Conservation (phyloP, 1,284 basidiomycete species). For the Kwoniella shivajii region DNA sequence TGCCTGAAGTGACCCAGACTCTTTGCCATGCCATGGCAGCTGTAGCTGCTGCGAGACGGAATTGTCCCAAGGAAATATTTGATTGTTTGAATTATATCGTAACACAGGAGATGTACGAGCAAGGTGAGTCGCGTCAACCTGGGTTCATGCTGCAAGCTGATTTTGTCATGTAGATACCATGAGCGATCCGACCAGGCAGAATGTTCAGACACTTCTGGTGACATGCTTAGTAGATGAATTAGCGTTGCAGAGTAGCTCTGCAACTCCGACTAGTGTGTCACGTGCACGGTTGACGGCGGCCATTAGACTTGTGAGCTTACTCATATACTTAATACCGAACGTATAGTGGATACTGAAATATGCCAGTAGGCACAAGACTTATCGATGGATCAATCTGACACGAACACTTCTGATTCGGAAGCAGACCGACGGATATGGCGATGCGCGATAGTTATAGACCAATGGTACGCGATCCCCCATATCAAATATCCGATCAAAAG, state of each 20-base stretch:
- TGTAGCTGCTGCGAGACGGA: slow-evolving; percentile 27
- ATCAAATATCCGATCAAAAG: neutral
- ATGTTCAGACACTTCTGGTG: slow-evolving; percentile 29
- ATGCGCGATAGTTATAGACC: slow-evolving; percentile 29
- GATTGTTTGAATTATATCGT: slow-evolving; percentile 25
- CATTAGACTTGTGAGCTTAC: slow-evolving; percentile 22
- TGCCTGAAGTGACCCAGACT: slow-evolving; percentile 14
- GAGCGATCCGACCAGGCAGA: slow-evolving; percentile 23
- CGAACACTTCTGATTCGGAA: neutral
- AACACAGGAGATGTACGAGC: slow-evolving; percentile 21
- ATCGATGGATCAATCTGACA: slow-evolving; percentile 14
- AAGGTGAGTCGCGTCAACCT: slow-evolving; percentile 15
- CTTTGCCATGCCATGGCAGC: slow-evolving; percentile 31
- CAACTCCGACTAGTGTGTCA: slow-evolving; percentile 18
- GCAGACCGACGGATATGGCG: slow-evolving; percentile 25
- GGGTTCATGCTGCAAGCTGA: neutral
- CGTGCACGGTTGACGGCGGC: slow-evolving; percentile 25
- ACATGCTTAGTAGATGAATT: slow-evolving; percentile 33
- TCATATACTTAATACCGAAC: neutral
- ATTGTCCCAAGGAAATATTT: slow-evolving; percentile 31
- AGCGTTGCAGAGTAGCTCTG: slow-evolving; percentile 17
- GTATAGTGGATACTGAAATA: neutral
- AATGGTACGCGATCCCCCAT: slow-evolving; percentile 18
- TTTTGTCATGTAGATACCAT: slow-evolving; percentile 17
- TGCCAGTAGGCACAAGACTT: slow-evolving; percentile 25